A percentile compares a stretch with the other conserved stretches of the same genome.
Conservation (phyloP, 2,329 filamentous ascomycete species). For the Thielaviopsis punctulata region DNA sequence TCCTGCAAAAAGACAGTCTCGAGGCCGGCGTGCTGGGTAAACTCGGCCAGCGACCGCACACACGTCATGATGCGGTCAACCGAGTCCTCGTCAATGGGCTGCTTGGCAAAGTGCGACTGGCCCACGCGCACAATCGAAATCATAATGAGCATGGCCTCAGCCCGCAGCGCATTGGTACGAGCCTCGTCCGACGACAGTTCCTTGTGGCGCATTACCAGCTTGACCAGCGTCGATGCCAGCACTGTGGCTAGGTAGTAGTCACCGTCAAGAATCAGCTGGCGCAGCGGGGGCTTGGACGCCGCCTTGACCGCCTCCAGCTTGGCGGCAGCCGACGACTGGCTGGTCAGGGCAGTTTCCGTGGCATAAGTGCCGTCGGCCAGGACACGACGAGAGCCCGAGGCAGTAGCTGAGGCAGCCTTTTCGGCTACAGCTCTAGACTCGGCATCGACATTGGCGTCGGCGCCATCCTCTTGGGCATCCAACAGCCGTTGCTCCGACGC, state of each 20-base stretch:
- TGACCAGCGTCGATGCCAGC: slow-evolving; percentile 87
- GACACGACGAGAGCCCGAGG: slow-evolving; percentile 66
- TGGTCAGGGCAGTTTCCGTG: slow-evolving; percentile 89
- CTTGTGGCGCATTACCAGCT: slow-evolving; percentile 92
- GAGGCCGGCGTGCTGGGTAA: slow-evolving; percentile 73
- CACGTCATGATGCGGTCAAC: slow-evolving; percentile 98
- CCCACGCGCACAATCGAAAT: slow-evolving; percentile 96
- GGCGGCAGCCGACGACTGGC: slow-evolving; percentile 73
- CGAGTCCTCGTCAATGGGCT: slow-evolving; percentile 92
- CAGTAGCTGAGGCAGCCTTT: slow-evolving; percentile 69
- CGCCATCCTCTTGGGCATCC: slow-evolving; percentile 62
- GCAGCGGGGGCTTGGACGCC: slow-evolving; percentile 84
- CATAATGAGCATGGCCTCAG: slow-evolving; percentile 99
- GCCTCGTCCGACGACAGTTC: slow-evolving; percentile 76
- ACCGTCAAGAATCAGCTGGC: slow-evolving; percentile 88
- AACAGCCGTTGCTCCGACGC: slow-evolving; percentile 84
- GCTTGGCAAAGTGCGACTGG: slow-evolving; percentile 97
- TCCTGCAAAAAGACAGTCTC: slow-evolving; percentile 89
- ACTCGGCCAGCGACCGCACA: slow-evolving; percentile 80
- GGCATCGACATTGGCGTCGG: slow-evolving; percentile 30
- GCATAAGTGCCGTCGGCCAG: slow-evolving; percentile 95
- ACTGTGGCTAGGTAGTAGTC: slow-evolving; percentile 95
- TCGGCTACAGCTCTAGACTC: slow-evolving; percentile 56
- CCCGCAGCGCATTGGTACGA: slow-evolving; percentile 82
- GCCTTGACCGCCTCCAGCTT: slow-evolving; percentile 93